A percentile compares a stretch with the other conserved stretches of the same genome.
phyloP scores from a whole-genome alignment of 1,139 yeast species.

The Zygoascus meyerae region DNA sequence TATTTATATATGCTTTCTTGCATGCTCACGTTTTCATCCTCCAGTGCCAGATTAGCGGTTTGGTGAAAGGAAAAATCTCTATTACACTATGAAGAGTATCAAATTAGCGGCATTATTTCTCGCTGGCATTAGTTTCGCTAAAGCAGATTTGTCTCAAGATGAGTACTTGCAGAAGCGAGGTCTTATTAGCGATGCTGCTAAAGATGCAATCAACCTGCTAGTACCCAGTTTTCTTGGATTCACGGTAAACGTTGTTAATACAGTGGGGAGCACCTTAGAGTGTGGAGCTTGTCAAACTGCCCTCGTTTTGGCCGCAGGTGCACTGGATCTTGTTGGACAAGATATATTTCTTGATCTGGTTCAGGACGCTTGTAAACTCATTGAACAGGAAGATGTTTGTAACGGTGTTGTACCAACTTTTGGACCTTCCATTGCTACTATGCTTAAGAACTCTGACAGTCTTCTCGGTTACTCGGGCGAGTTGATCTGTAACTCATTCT shows the following conservation, averaged over 20 bases:
- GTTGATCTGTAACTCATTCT: conserved; percentile 11
- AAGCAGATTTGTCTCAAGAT: conserved; percentile 1
- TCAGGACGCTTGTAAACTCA: conserved; percentile 8
- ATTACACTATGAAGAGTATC: too few species aligned
- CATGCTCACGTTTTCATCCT: too few species aligned
- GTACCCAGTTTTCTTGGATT: conserved; percentile 4
- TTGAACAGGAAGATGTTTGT: conserved; percentile 10
- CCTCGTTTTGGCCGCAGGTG: conserved; percentile 1
- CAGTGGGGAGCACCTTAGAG: conserved; percentile 11
- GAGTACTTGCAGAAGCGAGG: conserved; percentile 1
- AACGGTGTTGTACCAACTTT: conserved; percentile 10
- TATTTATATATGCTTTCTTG: too few species aligned
- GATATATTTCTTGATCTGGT: conserved; percentile 8
- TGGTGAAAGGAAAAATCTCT: too few species aligned
- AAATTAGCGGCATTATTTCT: too few species aligned
- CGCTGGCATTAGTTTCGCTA: background rate
- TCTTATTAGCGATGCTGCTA: conserved; percentile 1
- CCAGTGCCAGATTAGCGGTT: too few species aligned
- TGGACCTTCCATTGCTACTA: conserved; percentile 11
- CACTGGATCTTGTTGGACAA: conserved; percentile 9
- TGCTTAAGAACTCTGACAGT: conserved; percentile 8
- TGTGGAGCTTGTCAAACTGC: conserved; percentile 12
- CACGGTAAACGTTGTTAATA: conserved; percentile 2
- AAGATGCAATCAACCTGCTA: conserved; percentile 4
- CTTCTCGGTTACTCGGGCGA: conserved; percentile 13